A percentile compares a stretch with the other conserved stretches of the same genome.
These are phyloP conservation scores for Sicyos baderoa DNA, from an alignment of 306 rosid genomes.

Conservation along the genomic window DNA sequence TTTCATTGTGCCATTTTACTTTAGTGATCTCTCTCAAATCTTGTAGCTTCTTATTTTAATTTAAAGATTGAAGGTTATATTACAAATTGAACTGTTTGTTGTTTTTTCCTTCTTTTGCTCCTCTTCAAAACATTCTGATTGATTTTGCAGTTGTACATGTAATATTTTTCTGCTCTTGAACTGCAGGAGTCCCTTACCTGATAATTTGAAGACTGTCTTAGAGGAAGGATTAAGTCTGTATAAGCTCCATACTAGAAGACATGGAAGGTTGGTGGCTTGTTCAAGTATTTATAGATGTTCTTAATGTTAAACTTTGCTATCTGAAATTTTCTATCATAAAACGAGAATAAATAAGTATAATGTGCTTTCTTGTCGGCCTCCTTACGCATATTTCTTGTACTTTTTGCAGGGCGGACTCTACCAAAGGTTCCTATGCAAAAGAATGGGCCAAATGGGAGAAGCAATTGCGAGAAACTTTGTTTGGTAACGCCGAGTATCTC, in stretches of 20 bases:
- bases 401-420: conserved; percentile 52
- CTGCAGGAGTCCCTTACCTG: conserved; percentile 63
- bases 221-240: conserved; percentile 76
- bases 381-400: not conserved
- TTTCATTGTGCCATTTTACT: not conserved
- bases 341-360: not conserved
- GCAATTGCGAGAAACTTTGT: conserved; percentile 51
- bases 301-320: not conserved
- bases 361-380: not conserved
- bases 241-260: conserved; percentile 58
- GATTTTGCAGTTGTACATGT: not conserved
- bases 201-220: conserved; percentile 47
- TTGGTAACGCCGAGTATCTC: conserved; percentile 59
- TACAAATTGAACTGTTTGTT: not conserved
- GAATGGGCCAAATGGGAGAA: conserved; percentile 93
- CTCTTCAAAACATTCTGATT: not conserved
- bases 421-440: conserved; percentile 60
- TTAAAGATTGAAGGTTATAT: not conserved
- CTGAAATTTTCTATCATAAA: conserved; percentile 8
- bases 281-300: conserved; percentile 1
- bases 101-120: not conserved
- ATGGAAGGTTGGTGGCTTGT: conserved; percentile 60
- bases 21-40: not conserved
- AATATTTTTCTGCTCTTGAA: conserved; percentile 18
- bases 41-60: not conserved